phyloP scores from a whole-genome alignment of 306 rosid species.

The Echinosophora koreensis region DNA sequence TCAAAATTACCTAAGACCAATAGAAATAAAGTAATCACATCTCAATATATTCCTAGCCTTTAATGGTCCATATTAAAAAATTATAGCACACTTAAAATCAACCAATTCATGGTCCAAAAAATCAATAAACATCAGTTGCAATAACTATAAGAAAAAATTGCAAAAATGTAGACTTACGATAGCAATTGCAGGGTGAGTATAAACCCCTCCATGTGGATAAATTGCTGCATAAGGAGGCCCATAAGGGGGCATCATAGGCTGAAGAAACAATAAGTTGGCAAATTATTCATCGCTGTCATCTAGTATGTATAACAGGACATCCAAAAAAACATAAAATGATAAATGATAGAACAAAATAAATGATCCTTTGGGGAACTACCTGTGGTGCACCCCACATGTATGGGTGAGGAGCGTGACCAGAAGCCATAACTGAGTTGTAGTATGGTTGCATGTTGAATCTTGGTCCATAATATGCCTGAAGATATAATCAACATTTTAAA shows the following conservation, averaged over 20 bases:
- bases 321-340: not conserved
- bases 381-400: conserved; percentile 98
- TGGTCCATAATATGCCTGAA: conserved; percentile 94
- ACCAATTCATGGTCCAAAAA: conserved; percentile 28
- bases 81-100: conserved; percentile 12
- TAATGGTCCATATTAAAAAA: conserved; percentile 11
- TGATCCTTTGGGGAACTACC: conserved; percentile 55
- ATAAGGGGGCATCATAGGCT: conserved; percentile 92
- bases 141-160: not conserved
- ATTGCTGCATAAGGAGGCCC: conserved; percentile 90
- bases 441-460: conserved; percentile 84
- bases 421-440: conserved; percentile 75
- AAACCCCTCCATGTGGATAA: conserved; percentile 86
- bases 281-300: conserved; percentile 30
- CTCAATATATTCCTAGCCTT: conserved; percentile 7
- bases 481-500: conserved; percentile 24
- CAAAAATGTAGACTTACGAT: conserved; percentile 64
- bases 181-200: conserved; percentile 78
- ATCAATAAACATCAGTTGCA: conserved; percentile 1
- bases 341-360: conserved; percentile 38
- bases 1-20: not conserved
- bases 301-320: conserved; percentile 23
- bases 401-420: conserved; percentile 92
- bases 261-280: conserved; percentile 52
- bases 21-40: conserved; percentile 10